These are phyloP conservation scores for Coriolopsis trogii DNA, from an alignment of 1,284 basidiomycete species.

Conservation along the genomic window DNA sequence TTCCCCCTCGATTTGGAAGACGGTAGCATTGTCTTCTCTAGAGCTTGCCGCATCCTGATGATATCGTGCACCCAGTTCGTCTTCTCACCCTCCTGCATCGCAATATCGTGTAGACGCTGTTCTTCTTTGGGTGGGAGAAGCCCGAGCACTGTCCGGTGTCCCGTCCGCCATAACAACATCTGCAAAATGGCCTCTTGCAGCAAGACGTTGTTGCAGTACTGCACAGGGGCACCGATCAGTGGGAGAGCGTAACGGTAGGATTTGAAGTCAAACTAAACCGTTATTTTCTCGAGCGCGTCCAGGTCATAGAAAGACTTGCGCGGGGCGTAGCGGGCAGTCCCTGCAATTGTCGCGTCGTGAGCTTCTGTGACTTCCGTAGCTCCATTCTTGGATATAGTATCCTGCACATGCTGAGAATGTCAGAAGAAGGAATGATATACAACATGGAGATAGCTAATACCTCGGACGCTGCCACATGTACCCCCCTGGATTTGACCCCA, in stretches of 20 bases:
- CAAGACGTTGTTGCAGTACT: constrained; percentile 75
- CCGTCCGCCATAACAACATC: constrained; percentile 67
- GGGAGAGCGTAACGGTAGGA: background rate
- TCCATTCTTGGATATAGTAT: background rate
- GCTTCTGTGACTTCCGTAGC: background rate
- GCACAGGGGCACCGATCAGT: constrained; percentile 13
- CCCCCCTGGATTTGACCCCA: constrained; percentile 1
- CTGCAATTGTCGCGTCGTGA: background rate
- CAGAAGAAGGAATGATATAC: background rate
- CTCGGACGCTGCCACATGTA: constrained; percentile 5
- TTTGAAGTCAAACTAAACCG: constrained; percentile 42
- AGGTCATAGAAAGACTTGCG: constrained; percentile 43
- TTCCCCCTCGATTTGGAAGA: constrained; percentile 9
- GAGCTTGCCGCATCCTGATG: constrained; percentile 39
- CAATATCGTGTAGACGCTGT: constrained; percentile 50
- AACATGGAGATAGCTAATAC: constrained; percentile 6
- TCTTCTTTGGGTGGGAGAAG: constrained; percentile 59
- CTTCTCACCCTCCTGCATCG: constrained; percentile 48
- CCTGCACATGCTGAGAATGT: constrained; percentile 5
- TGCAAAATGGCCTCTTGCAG: constrained; percentile 70
- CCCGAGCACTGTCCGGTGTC: constrained; percentile 49
- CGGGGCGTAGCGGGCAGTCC: constrained; percentile 1
- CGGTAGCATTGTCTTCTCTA: constrained; percentile 30
- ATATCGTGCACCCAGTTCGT: constrained; percentile 71
- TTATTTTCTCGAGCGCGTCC: constrained; percentile 55